Base-by-base conservation (phyloP, 352 stramenopile species). In the Globisporangium abappressorium region DNA sequence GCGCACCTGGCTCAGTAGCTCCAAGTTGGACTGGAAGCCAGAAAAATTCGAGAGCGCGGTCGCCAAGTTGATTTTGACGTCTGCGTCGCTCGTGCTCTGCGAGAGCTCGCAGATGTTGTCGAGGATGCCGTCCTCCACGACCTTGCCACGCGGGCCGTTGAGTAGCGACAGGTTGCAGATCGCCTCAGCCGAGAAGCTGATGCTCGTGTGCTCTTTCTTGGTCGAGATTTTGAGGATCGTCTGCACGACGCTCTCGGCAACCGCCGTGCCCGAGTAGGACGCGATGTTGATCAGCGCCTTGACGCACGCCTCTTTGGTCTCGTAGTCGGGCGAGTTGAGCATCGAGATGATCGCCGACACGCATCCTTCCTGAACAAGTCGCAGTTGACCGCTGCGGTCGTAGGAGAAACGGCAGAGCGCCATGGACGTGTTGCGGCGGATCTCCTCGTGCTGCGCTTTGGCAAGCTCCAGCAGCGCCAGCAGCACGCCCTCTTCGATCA, bases 261-360 rank as follows among this genome's bases (percentile, higher is more conserved):
- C 83, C 0, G 78, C 62, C 0, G 80, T 65, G 26, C 82, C 82
- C 2, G 84, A 91, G 30, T 84, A 76, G 3, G 83, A 93, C 1
- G 85, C 83, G 38, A 94, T 92, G 71, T 94, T 94, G 68, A 94
- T 87, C n/a, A 93, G 75, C 8, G 87, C 77, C 64, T 93, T 94
- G n/a, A 94, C 77, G 49, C 87, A 92, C 1, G 87, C 82, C 63
- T 94, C 87, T 63, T 93, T 94, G 1, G 87, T 93, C 46, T 91
- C 83, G n/a, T 78, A 70, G 53, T 94, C 87, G 0, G 87, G 74
- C 11, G 86, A 81, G 69, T 94, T 94, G 30, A 94, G 76, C 87
- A 94, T 93, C 15, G 84, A 93, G 18, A 94, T 75, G 64, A 94
- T 91, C 26, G 87, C 87, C 3, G 87, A 92, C 18, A 92, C 85